Base-by-base conservation (phyloP, 805 yeast genomes). In the Pichia eremophila region DNA sequence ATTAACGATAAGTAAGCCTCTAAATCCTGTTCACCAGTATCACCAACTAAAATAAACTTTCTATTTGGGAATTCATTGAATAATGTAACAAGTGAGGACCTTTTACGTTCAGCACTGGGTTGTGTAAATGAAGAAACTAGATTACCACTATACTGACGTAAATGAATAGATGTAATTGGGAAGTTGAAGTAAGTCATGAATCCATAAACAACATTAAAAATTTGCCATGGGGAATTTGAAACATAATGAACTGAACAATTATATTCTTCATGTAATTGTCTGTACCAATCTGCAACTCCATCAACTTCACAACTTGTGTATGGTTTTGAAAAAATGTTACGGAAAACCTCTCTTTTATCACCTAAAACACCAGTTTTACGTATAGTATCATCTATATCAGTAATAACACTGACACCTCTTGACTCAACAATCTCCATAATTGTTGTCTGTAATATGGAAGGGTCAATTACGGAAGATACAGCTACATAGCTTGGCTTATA, bases 301-400 rank as follows among this genome's bases (percentile, higher is more conserved):
- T 87, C 83, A 19, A 93, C 77, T 44, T 72, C 74, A 78, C 95
- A 83, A n/a, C 74, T 77, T 6, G 71, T 64, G 45, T 78, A 77
- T 39, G 80, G 82, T 41, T 78, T 79, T 3, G 85, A 74, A 49
- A 93, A 79, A 0, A 89, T 81, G 58, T 85, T 90, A 50, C 83
- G 72, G 65, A 93, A 80, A 54, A 91, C 71, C 38, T 85, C 87
- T 49, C 95, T 73, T 64, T 87, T 89, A 51, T 90, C 95, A 1
- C 91, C 91, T 34, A 85, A 73, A 0, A 93, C 91, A 2, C 98
- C 98, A 0, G 99, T 89, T 39, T 78, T 71, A 58, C 93, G 85
- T 35, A 91, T 81, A 0, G 99, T 93, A 61, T 93, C 99, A 61
- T 93, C 99, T 39, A 93, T 82, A 63, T 93, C 99, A 57, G 90